These are phyloP conservation scores for Elaeagnus macrophylla DNA, from an alignment of 306 rosid genomes.

Conservation along the genomic window DNA sequence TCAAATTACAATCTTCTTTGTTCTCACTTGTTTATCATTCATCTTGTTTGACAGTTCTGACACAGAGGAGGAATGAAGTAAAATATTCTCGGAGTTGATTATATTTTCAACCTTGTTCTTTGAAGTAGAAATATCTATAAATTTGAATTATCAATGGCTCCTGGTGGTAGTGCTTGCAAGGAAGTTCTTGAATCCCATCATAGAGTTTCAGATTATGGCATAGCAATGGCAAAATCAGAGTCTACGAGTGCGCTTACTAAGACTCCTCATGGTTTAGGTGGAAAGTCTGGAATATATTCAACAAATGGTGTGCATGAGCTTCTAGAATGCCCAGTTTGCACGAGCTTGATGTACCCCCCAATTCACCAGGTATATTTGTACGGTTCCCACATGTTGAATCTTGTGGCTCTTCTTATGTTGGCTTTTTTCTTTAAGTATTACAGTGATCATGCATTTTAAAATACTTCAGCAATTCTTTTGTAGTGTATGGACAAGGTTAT, in stretches of 20 bases:
- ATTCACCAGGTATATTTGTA: conserved; percentile 67
- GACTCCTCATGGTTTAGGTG: conserved; percentile 32
- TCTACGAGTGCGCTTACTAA: conserved; percentile 36
- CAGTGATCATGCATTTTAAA: not conserved
- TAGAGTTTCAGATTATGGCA: conserved; percentile 46
- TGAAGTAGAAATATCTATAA: conserved; percentile 19
- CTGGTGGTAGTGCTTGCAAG: conserved; percentile 55
- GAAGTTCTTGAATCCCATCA: conserved; percentile 52
- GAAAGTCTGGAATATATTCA: conserved; percentile 50
- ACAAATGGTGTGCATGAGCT: conserved; percentile 75
- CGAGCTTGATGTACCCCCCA: conserved; percentile 83
- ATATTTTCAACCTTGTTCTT: conserved; percentile 11
- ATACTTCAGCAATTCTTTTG: no score
- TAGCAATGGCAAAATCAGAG: conserved; percentile 45
- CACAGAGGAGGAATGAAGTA: conserved; percentile 14
- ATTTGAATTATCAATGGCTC: conserved; percentile 53
- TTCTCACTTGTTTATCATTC: conserved; percentile 14
- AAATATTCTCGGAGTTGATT: conserved; percentile 18
- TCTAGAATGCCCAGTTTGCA: conserved; percentile 84
- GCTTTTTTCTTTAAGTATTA: not conserved
- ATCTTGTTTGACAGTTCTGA: conserved; percentile 23
- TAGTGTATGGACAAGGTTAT: not conserved
- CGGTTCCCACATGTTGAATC: not conserved
- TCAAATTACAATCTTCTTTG: not conserved
- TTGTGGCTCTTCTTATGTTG: not conserved